phyloP scores from a whole-genome alignment of 805 yeast species.

The Pichia paraexigua region DNA sequence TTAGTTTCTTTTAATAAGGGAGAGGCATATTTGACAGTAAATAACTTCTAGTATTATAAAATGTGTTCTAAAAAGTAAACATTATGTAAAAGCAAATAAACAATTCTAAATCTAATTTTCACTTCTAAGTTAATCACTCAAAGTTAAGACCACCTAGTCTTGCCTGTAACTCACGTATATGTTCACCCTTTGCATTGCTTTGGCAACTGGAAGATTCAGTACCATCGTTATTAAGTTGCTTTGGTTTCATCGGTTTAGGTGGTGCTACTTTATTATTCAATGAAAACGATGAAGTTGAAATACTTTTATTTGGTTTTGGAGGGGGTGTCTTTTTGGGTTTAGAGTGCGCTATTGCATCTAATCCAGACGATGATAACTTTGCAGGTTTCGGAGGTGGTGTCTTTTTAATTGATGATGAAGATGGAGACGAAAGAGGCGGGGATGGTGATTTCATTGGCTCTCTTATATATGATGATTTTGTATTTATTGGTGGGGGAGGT shows the following conservation, averaged over 20 bases:
- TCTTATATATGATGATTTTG: background rate
- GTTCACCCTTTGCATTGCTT: constrained; percentile 19
- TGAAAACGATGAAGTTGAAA: background rate
- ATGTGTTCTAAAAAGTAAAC: no score
- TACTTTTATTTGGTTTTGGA: constrained; percentile 8
- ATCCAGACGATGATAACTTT: background rate
- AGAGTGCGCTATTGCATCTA: background rate
- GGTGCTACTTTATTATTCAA: background rate
- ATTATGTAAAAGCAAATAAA: no score
- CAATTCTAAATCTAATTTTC: no score
- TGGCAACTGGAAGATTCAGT: background rate
- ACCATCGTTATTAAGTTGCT: background rate
- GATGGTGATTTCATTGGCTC: constrained; percentile 4
- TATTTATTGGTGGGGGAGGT: constrained; percentile 4
- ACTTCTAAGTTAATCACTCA: background rate
- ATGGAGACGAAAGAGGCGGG: background rate
- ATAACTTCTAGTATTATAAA: no score
- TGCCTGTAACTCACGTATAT: constrained; percentile 27
- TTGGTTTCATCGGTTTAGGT: constrained; percentile 5
- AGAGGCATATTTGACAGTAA: no score
- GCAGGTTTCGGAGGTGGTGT: constrained; percentile 7
- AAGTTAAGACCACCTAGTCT: constrained; percentile 21
- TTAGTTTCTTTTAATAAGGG: no score
- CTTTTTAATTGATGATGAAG: background rate
- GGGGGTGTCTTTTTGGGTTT: constrained; percentile 13